Evolutionary conservation across 106 monocot species (phyloP).

Genomic region (Narthecium ossifragum): DNA sequence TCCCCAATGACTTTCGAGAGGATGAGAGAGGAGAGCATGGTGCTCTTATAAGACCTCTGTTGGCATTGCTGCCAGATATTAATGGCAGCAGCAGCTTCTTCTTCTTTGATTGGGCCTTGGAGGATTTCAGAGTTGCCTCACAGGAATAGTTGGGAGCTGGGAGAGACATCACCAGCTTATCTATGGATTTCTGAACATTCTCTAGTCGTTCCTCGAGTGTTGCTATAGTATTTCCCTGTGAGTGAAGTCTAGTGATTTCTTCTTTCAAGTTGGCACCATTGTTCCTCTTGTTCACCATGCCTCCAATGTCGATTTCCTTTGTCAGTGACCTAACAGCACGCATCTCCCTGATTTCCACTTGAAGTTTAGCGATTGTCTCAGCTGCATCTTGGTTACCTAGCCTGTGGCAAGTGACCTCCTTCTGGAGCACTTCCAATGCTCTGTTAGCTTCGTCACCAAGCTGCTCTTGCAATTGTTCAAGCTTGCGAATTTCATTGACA

Average conservation of each 20-base stretch:
- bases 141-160: conserved; percentile 29
- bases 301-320: conserved; percentile 26
- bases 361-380: conserved; percentile 89
- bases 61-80: conserved; percentile 36
- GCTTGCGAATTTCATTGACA: conserved; percentile 85
- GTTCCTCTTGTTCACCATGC: conserved; percentile 7
- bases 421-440: conserved; percentile 90
- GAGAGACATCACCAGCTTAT: conserved; percentile 80
- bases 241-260: conserved; percentile 80
- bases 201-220: conserved; percentile 79
- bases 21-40: conserved; percentile 89
- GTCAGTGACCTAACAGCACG: conserved; percentile 43
- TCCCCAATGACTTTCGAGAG: conserved; percentile 29
- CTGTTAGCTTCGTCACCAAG: conserved; percentile 88
- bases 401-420: conserved; percentile 87
- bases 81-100: conserved; percentile 60
- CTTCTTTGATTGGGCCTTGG: conserved; percentile 49
- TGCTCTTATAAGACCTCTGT: conserved; percentile 52
- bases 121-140: conserved; percentile 36
- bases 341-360: conserved; percentile 85
- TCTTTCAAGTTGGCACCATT: conserved; percentile 72
- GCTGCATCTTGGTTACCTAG: conserved; percentile 90
- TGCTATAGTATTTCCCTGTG: conserved; percentile 75
- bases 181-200: conserved; percentile 90
- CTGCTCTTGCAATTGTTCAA: conserved; percentile 80